These are phyloP conservation scores for Aspergillus sp. DNA, from an alignment of 2,329 filamentous ascomycete genomes.

Conservation along the genomic window DNA sequence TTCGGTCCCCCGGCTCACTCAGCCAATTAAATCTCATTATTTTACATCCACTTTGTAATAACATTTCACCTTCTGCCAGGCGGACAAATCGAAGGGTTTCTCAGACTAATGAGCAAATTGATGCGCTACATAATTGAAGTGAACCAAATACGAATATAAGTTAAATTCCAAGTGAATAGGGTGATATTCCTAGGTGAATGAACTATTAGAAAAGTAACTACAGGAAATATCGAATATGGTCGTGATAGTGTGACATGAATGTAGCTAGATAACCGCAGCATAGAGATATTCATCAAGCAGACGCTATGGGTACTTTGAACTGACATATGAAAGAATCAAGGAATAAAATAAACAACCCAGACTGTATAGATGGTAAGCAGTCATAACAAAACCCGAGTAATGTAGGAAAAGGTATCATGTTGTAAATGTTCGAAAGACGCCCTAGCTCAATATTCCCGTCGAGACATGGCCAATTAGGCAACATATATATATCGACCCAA, in stretches of 20 bases:
- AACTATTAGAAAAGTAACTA: slow-evolving; percentile 9
- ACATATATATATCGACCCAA: slow-evolving; percentile 11
- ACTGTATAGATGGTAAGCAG: slow-evolving; percentile 12
- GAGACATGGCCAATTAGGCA: slow-evolving; percentile 11
- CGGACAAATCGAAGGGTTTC: neutral
- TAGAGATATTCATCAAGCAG: slow-evolving; percentile 16
- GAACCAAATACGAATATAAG: no score
- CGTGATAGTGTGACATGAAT: slow-evolving; percentile 21
- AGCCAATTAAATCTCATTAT: neutral
- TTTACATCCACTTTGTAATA: neutral
- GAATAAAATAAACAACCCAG: slow-evolving; percentile 2
- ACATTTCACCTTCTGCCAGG: neutral
- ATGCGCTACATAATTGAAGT: no score
- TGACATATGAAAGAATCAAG: slow-evolving; percentile 5
- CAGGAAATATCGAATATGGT: slow-evolving; percentile 16
- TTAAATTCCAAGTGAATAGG: neutral
- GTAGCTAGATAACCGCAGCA: slow-evolving; percentile 3
- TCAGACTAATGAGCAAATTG: neutral
- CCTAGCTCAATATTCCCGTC: slow-evolving; percentile 13
- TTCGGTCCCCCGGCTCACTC: slow-evolving; percentile 1
- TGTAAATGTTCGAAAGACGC: slow-evolving; percentile 24
- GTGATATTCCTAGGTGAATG: neutral
- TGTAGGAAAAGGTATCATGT: slow-evolving; percentile 32
- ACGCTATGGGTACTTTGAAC: slow-evolving; percentile 19
- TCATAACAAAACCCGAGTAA: slow-evolving; percentile 22